Base-by-base conservation (phyloP, 352 stramenopile genomes). In the Phytophthora citrophthora region DNA sequence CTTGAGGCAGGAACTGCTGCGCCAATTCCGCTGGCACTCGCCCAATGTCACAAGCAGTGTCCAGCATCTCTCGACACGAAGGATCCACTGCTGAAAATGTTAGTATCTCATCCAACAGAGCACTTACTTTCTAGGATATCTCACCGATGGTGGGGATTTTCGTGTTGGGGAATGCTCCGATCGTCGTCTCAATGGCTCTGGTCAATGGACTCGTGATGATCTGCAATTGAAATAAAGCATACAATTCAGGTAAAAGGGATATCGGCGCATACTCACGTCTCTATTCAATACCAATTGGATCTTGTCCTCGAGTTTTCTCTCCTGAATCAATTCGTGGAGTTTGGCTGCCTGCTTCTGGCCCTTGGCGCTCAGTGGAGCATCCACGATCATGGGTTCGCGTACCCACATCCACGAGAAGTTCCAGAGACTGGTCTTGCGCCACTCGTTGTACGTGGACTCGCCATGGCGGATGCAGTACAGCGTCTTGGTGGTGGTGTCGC, bases 391-490 rank as follows among this genome's bases (percentile, higher is more conserved):
- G 13, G 88, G 86, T 34, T 95, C 86, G 45, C 86, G 86, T 40
- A 91, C 83, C 69, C 80, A 91, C 48, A 94, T 74, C 88, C 86
- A 96, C 47, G 86, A 90, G 61, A 95, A 96, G 68, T 86, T 93
- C 54, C 68, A 77, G 27, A 95, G 68, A 44, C 88, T 96, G 54
- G 65, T 79, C 45, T 76, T 83, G 50, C 86, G 85, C 88, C 88
- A 96, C 68, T 94, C 86, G 54, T 96, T 96, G 70, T 86, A 96
- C 47, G 87, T 91, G 5, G 88, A 96, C 74, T 95, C 86, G 54
- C 88, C 88, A 50, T 96, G 88, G 61, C 88, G 86, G 64, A 96
- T 91, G 70, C 83, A 93, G 58, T 96, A 94, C 27, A 96, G 68
- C 47, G 76, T 90, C 79, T 94, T 94, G 40, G 54, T 48, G 36